Percentiles rank a stretch among this genome's conserved stretches.
Evolutionary conservation across 306 rosid genomes (phyloP).

Genomic region (Rosa persica): DNA sequence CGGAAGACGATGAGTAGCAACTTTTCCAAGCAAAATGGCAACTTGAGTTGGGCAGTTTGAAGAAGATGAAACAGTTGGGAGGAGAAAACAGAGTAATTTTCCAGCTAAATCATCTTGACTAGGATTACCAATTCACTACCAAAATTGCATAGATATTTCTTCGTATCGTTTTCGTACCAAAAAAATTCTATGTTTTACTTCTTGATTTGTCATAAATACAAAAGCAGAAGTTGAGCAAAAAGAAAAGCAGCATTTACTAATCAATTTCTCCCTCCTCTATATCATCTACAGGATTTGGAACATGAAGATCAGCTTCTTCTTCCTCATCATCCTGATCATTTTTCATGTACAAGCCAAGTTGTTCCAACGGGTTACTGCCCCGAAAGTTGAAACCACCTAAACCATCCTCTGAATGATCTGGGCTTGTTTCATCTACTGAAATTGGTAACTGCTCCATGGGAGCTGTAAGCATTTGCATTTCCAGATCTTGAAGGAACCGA

Average conservation of each 20-base stretch:
- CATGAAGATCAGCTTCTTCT: conserved; percentile 55
- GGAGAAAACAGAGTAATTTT: background rate
- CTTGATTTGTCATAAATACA: conserved; percentile 20
- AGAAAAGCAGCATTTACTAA: conserved; percentile 27
- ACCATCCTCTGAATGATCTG: conserved; percentile 61
- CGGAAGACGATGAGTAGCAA: too few species aligned
- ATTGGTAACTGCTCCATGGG: conserved; percentile 62
- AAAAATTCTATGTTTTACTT: conserved; percentile 11
- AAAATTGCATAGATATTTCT: conserved; percentile 9
- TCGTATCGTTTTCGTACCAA: background rate
- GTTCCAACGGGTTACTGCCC: conserved; percentile 70
- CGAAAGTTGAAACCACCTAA: conserved; percentile 73
- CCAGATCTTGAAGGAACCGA: conserved; percentile 70
- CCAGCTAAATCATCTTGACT: background rate
- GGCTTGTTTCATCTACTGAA: conserved; percentile 65
- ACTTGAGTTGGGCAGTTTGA: too few species aligned
- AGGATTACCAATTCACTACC: background rate
- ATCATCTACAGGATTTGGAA: conserved; percentile 54
- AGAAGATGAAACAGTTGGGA: background rate
- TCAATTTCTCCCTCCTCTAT: conserved; percentile 87
- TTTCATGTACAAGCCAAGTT: conserved; percentile 74
- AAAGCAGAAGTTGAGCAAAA: background rate
- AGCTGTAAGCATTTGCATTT: conserved; percentile 62
- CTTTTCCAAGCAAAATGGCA: too few species aligned
- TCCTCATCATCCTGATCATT: conserved; percentile 62